Evolutionary conservation across 306 rosid genomes (phyloP), one percentile per base, ranked within the genome.

Genomic region (Cicer cuneatum): DNA sequence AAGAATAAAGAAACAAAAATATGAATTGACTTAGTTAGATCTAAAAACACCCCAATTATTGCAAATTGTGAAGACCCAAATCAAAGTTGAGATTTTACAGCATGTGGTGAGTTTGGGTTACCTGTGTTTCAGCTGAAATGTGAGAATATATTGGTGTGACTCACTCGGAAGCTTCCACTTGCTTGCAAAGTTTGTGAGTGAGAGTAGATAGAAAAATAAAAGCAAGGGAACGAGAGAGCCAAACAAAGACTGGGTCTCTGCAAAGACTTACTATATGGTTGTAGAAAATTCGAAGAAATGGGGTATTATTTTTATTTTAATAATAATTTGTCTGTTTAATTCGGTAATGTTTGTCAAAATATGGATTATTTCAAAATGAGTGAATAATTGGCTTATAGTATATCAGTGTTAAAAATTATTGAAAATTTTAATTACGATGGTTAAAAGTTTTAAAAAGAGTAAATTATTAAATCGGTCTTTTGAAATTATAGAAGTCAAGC

Each of bases 81-180:
- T 62, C 16, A 37, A 78, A 78, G 21, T 46, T 74, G 10, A 2
- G 16, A 58, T 24, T 33, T 76, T 61, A 13, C 37, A 13, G 60
- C 12, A 12, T 45, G 11, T 13, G 46, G 43, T 1, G 12, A 59
- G 71, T 39, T 8, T 71, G 13, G 19, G 14, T 63, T 73, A 80
- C 89, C 90, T 80, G 83, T 48, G 72, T 56, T 35, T 77, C 59
- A 81, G 71, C 83, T 64, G 69, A 61, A 82, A 15, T 14, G 12
- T 40, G 60, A 46, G 49, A 53, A 12, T 1, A 29, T 59, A 40
- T 47, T 56, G 75, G 63, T 47, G 39, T 54, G 33, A 15, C 60
- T 33, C 76, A 69, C 71, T 71, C 7, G 37, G 62, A 24, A 37
- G 73, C 76, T 67, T 77, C 43, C 66, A 33, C n/a, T 59, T 29